Evolutionary conservation across 2,329 filamentous ascomycete genomes (phyloP).

Genomic region (Calonectria pseudoreteaudii): DNA sequence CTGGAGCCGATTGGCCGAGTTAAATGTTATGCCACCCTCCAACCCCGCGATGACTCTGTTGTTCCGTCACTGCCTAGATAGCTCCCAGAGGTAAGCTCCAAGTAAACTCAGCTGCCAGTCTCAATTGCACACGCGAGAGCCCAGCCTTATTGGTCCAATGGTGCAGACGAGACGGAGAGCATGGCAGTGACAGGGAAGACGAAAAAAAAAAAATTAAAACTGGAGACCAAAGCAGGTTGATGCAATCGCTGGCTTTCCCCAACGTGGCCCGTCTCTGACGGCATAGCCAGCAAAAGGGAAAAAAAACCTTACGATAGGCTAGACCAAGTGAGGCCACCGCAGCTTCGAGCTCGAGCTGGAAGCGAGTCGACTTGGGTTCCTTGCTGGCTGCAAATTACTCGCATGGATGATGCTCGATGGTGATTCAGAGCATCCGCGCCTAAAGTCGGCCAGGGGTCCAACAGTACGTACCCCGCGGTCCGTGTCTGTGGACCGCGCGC

Average conservation of each 20-base stretch:
- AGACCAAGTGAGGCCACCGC: slow-evolving; percentile 32
- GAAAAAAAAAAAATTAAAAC: neutral
- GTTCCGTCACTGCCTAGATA: slow-evolving; percentile 6
- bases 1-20: slow-evolving; percentile 19
- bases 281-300: neutral
- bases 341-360: neutral
- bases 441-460: neutral
- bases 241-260: neutral
- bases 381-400: slow-evolving; percentile 21
- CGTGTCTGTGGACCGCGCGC: slow-evolving; percentile 9
- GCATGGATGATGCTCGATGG: slow-evolving; percentile 18
- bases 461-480: slow-evolving; percentile 16
- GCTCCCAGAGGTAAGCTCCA: neutral
- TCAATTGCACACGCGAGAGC: slow-evolving; percentile 7
- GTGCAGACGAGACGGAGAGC: neutral
- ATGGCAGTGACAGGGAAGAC: neutral
- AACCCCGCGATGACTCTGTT: slow-evolving; percentile 10
- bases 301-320: slow-evolving; percentile 36
- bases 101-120: neutral
- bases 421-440: slow-evolving; percentile 10
- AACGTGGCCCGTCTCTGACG: neutral
- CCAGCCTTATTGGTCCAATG: slow-evolving; percentile 1
- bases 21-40: slow-evolving; percentile 11
- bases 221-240: neutral
- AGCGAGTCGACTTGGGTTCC: slow-evolving; percentile 23